Conservation (phyloP, 371 early-diverging fungal genomes). For the Homolaphlyctis polyrhiza region DNA sequence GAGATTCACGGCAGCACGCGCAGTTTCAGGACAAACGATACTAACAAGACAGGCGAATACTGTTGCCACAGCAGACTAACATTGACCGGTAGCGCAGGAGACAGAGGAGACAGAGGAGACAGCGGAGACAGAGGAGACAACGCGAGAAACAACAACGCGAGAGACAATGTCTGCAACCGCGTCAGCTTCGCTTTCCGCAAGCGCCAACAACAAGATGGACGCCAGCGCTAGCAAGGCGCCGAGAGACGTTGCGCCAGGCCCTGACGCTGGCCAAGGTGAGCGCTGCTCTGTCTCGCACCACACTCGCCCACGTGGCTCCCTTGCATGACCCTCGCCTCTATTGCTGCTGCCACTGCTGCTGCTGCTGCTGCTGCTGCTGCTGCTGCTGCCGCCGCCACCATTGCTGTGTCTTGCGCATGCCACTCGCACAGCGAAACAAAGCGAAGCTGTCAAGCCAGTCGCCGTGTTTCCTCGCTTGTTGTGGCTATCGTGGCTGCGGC, state of each 20-base stretch:
- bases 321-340: not conserved
- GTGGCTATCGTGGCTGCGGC: no score
- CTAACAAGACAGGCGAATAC: not conserved
- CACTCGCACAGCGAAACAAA: no score
- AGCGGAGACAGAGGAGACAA: no score
- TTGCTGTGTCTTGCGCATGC: no score
- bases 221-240: not conserved
- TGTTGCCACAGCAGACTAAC: not conserved
- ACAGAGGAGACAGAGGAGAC: no score
- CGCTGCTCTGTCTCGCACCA: not conserved
- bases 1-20: not conserved
- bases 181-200: not conserved
- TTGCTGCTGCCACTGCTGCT: not conserved
- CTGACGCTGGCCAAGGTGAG: constrained; percentile 1
- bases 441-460: no score
- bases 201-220: not conserved
- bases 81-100: no score
- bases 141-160: no score
- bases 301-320: not conserved
- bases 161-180: no score
- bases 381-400: not conserved
- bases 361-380: not conserved
- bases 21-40: not conserved
- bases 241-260: not conserved
- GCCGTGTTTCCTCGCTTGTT: no score